Conservation (phyloP, 768 basidiomycete species). For the Kwoniella sp. region DNA sequence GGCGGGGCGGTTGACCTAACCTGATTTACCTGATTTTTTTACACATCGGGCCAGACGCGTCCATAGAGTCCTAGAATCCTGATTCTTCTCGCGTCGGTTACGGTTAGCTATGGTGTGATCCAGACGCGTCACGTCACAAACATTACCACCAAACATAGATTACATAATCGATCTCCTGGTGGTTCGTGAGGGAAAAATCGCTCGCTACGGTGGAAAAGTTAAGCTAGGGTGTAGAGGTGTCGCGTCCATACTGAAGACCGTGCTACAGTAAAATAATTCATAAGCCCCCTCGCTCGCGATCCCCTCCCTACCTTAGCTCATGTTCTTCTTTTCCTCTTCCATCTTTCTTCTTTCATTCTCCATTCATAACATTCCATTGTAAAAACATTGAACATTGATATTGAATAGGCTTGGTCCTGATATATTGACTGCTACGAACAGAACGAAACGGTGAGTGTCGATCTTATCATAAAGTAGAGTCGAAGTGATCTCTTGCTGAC, state of each 20-base stretch:
- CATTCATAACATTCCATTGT: conserved; percentile 12
- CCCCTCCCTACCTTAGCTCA: conserved; percentile 3
- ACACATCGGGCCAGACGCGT: background rate
- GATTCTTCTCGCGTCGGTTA: no score
- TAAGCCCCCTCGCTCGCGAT: conserved; percentile 6
- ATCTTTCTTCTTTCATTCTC: conserved; percentile 12
- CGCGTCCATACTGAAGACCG: no score
- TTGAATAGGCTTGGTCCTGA: conserved; percentile 17
- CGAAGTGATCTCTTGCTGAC: background rate
- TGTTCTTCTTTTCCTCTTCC: conserved; percentile 14
- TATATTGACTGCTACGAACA: conserved; percentile 12
- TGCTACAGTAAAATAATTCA: background rate
- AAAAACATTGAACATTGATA: conserved; percentile 9
- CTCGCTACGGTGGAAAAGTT: background rate
- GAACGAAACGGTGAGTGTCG: conserved; percentile 13
- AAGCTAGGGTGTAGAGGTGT: background rate
- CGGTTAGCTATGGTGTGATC: background rate
- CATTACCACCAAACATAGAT: conserved; percentile 10
- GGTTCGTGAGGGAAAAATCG: background rate
- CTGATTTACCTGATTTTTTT: background rate
- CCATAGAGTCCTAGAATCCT: background rate
- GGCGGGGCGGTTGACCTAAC: background rate
- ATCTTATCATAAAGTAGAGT: background rate
- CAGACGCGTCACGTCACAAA: conserved; percentile 6
- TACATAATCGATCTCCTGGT: conserved; percentile 5